Base-by-base conservation (phyloP, 352 stramenopile genomes). In the Globisporangium takayamanum region DNA sequence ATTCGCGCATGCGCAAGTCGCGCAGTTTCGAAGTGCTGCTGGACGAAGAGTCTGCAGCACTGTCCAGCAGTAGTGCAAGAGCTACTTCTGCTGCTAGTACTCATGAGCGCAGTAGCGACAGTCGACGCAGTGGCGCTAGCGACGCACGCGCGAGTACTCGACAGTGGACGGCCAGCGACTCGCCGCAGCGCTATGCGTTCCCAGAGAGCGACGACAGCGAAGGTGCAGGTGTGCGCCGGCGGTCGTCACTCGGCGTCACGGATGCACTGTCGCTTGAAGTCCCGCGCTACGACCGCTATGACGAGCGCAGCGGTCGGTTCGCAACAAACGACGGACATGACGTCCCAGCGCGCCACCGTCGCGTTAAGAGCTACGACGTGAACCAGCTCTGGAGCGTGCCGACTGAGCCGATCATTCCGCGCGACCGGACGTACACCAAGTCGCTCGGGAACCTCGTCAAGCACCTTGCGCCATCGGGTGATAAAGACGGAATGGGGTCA, bases 361-460 rank as follows among this genome's bases (percentile, higher is more conserved):
- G 78, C 50, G 72, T 83, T 0, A 85, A 85, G 57, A 85, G 76
- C 58, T 84, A 78, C 59, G 65, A 68, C 25, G 65, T 59, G 2
- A 52, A 69, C n/a, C 53, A 63, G 7, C 55, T 70, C 14, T 80
- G 69, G 64, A 53, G 70, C 7, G 15, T 28, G 18, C 41, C 65
- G 3, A 15, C 56, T 1, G 66, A 73, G 11, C 63, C 61, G 30
- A 59, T 53, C 6, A 14, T n/a, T 5, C 72, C 80, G 47, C 73
- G 83, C 0, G 70, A 74, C 15, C 74, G 78, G 7, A 81, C 80
- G 45, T 91, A 93, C 63, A 93, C 80, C 11, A 91, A 89, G 55
- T 93, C 84, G 5, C 52, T 93, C 11, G 81, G 78, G 10, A 91
- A 83, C 62, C 59, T 93, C 30, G 84, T 93, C 0, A 87, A 93